A percentile compares a stretch with the other conserved stretches of the same genome.
phyloP scores from a whole-genome alignment of 1,139 yeast species.

The Suhomyces maxii region DNA sequence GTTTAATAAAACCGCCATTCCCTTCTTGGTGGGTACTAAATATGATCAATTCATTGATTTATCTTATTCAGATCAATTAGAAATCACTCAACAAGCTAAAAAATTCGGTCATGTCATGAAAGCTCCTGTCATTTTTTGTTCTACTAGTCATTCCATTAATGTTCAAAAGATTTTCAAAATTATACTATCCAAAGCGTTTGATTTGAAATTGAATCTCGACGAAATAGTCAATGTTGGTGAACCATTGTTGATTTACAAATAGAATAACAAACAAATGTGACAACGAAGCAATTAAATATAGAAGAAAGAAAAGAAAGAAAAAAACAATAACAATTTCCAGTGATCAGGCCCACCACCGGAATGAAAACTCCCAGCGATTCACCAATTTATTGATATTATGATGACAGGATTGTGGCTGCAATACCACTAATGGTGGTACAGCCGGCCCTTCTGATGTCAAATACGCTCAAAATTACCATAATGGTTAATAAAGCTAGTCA shows the following conservation, averaged over 20 bases:
- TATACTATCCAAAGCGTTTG: slow-evolving; percentile 89
- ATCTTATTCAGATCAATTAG: slow-evolving; percentile 79
- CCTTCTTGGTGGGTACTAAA: slow-evolving; percentile 90
- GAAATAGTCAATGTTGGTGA: slow-evolving; percentile 85
- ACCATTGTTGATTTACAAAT: slow-evolving; percentile 76
- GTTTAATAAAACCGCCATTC: slow-evolving; percentile 87
- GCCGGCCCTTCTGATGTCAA: too few relatives aligned
- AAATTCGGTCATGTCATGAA: slow-evolving; percentile 90
- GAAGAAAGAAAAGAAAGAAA: too few relatives aligned
- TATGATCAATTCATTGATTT: slow-evolving; percentile 84
- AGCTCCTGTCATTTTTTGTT: slow-evolving; percentile 86
- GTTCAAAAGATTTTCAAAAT: slow-evolving; percentile 94
- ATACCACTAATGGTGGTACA: too few relatives aligned
- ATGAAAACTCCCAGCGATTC: too few relatives aligned
- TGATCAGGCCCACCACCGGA: too few relatives aligned
- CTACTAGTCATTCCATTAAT: slow-evolving; percentile 90
- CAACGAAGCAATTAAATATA: not conserved
- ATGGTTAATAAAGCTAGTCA: too few relatives aligned
- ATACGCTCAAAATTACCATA: too few relatives aligned
- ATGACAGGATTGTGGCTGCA: too few relatives aligned
- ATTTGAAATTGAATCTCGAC: slow-evolving; percentile 77
- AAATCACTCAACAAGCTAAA: slow-evolving; percentile 81
- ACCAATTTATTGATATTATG: too few relatives aligned
- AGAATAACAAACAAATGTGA: slow-evolving; percentile 2
- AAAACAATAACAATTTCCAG: too few relatives aligned